phyloP scores from a whole-genome alignment of 257 asterid genomes.

The Solanum dulcamara region DNA sequence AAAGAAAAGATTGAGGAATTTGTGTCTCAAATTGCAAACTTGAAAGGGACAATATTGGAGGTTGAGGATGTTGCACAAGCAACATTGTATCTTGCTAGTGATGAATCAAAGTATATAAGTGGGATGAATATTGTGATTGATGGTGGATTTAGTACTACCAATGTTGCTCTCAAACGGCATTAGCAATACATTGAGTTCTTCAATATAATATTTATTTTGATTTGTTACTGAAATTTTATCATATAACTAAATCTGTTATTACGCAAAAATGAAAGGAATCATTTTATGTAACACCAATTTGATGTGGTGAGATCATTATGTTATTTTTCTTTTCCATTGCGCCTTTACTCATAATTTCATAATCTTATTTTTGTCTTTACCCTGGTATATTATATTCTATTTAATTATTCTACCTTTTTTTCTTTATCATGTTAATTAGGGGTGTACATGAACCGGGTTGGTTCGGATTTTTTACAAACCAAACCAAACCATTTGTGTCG shows the following conservation, averaged over 20 bases:
- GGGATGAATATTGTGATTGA: conserved; percentile 25
- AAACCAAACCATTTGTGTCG: too few species aligned
- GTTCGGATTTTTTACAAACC: too few species aligned
- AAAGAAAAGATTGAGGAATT: background rate
- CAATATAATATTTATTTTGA: background rate
- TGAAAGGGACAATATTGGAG: conserved; percentile 7
- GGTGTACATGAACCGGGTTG: too few species aligned
- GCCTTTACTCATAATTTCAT: background rate
- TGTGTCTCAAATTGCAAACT: conserved; percentile 5
- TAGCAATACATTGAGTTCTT: background rate
- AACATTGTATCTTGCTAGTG: conserved; percentile 16
- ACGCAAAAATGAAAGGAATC: background rate
- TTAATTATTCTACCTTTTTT: background rate
- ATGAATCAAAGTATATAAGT: conserved; percentile 20
- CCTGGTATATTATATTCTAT: too few species aligned
- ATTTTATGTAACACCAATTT: background rate
- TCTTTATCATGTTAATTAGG: too few species aligned
- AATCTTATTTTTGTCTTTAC: background rate
- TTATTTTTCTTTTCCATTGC: background rate
- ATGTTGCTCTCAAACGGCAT: background rate
- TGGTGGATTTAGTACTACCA: conserved; percentile 32
- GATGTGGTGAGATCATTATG: background rate
- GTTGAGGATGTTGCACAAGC: conserved; percentile 26
- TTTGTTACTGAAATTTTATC: background rate
- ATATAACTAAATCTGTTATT: background rate